Evolutionary conservation across 345 rosid species (phyloP).

Genomic region (Eucalyptus victrix): DNA sequence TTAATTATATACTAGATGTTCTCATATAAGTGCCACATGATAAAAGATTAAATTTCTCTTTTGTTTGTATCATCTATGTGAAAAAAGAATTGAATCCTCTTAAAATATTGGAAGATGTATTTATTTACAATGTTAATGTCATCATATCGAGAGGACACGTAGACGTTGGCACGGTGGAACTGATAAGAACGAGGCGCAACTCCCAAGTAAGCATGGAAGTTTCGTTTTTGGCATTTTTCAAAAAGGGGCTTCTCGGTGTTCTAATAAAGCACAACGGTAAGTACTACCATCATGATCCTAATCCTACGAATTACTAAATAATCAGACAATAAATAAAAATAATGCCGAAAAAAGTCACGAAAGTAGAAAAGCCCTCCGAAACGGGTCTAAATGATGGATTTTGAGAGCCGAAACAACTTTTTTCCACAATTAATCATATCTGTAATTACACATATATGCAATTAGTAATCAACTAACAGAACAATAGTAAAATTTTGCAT

Average conservation of each 20-base stretch:
- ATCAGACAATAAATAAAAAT: background rate
- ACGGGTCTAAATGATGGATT: background rate
- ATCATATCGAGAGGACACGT: background rate
- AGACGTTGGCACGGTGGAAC: background rate
- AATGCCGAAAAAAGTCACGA: background rate
- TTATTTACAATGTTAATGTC: background rate
- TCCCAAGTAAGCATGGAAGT: background rate
- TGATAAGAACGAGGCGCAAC: background rate
- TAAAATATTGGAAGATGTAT: background rate
- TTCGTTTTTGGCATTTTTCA: background rate
- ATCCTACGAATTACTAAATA: background rate
- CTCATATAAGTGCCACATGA: background rate
- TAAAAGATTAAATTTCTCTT: background rate
- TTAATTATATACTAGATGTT: background rate
- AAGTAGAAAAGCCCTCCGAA: background rate
- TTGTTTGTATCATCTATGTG: background rate
- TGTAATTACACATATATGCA: background rate
- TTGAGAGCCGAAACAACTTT: background rate
- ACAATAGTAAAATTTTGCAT: background rate
- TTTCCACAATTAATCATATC: background rate
- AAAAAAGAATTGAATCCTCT: background rate
- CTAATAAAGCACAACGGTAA: background rate
- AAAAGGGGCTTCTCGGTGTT: background rate
- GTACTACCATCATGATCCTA: background rate
- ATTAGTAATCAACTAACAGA: background rate